Base-by-base conservation (phyloP, 1,284 basidiomycete genomes). In the Sporisorium scitamineum region DNA sequence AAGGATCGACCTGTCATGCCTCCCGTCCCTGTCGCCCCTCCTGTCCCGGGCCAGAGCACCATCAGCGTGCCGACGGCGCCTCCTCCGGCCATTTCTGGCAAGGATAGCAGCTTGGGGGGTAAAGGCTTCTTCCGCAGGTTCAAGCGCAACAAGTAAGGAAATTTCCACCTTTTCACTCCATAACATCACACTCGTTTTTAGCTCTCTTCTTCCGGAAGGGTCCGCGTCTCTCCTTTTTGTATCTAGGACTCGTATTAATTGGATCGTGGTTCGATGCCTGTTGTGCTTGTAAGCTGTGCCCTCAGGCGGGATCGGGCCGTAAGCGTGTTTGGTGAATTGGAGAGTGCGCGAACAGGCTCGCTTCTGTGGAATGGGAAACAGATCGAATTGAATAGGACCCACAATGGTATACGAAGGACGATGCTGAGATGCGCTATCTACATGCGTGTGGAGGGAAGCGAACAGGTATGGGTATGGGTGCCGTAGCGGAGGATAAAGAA, bases 111-210 rank as follows among this genome's bases (percentile, higher is more conserved):
- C 50, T 34, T 44, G 7, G 65, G 54, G 5, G 56, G 68, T 24
- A 75, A 75, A 41, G 68, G 73, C 29, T 68, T 76, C 61, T 76
- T 76, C 54, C 34, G 64, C 44, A 34, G 72, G 16, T 75, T 75
- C 56, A 76, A 68, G 61, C 63, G 57, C 24, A 76, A 76, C 54
- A 76, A 76, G 73, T 70, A 51, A 61, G 10, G 18, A n/a, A 34
- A 13, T 13, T 34, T 13, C 14, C 37, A 18, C 39, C 6, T 42
- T 5, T 42, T 20, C 39, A 42, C 24, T 26, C 18, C 29, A n/a
- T 32, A 18, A 45, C 11, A 22, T 13, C 60, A 64, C 61, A 56
- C 41, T 54, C 66, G 29, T 62, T 62, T 54, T 20, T 8, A 8
- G 20, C 2, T 16, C 18, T 54, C 18, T 61, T 13, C 20, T 45